A percentile compares a stretch with the other conserved stretches of the same genome.
Conservation (phyloP, 768 basidiomycete species). For the Mycena olivaceomarginata region DNA sequence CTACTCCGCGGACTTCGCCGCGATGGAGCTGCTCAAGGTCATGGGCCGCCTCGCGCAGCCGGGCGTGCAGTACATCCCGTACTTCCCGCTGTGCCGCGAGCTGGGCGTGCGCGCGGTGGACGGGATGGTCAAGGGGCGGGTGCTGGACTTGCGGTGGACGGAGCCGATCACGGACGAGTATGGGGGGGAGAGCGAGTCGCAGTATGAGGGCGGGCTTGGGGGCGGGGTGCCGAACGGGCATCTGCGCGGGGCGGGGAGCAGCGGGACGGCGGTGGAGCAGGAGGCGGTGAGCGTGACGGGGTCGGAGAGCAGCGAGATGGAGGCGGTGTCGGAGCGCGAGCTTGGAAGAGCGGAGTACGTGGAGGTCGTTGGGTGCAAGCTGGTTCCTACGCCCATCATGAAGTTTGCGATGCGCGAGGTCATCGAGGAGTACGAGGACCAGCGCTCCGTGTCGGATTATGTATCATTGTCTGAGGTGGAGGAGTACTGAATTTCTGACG, state of each 20-base stretch:
- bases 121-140: constrained; percentile 87
- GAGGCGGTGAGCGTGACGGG: constrained; percentile 48
- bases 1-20: constrained; percentile 81
- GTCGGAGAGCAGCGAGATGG: constrained; percentile 48
- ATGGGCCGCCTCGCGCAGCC: constrained; percentile 86
- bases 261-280: constrained; percentile 63
- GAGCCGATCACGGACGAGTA: constrained; percentile 78
- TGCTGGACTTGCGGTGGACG: constrained; percentile 87
- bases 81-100: constrained; percentile 89
- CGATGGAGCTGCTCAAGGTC: constrained; percentile 87
- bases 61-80: constrained; percentile 79
- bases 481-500: constrained; percentile 21
- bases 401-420: constrained; percentile 90
- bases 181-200: constrained; percentile 52
- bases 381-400: constrained; percentile 90
- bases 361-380: constrained; percentile 83
- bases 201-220: no score
- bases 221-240: constrained; percentile 38
- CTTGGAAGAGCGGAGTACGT: constrained; percentile 70
- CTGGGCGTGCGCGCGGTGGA: constrained; percentile 90
- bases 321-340: constrained; percentile 62
- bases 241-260: constrained; percentile 52
- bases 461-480: constrained; percentile 79
- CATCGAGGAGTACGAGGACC: constrained; percentile 88
- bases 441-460: constrained; percentile 85